Percentiles rank a stretch among this genome's conserved stretches.
Conservation (phyloP, 768 basidiomycete genomes). For the Cytidiella melzeri region DNA sequence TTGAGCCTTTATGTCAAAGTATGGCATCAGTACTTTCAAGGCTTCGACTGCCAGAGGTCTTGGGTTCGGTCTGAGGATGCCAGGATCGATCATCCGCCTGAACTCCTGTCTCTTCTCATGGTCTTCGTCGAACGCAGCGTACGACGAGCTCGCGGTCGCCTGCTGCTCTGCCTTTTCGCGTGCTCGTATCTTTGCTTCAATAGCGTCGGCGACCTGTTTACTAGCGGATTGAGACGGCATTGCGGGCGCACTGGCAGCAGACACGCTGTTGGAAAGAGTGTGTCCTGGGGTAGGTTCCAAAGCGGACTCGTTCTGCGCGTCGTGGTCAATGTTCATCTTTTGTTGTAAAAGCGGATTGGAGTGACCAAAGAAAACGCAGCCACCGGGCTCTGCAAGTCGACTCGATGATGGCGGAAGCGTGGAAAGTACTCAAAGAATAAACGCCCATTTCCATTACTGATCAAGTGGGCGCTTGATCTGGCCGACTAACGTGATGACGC, state of each 20-base stretch:
- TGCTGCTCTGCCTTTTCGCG: constrained; percentile 13
- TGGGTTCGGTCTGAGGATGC: constrained; percentile 67
- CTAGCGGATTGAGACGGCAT: constrained; percentile 18
- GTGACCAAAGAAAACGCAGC: background rate
- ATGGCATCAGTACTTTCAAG: constrained; percentile 46
- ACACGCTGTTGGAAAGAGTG: constrained; percentile 1
- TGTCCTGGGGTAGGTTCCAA: no score
- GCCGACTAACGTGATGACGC: background rate
- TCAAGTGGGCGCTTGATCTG: background rate
- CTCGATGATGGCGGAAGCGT: background rate
- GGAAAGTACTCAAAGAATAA: background rate
- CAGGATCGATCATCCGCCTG: constrained; percentile 72
- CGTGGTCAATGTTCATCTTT: constrained; percentile 2
- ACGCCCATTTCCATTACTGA: background rate
- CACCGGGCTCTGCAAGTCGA: background rate
- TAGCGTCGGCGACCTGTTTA: constrained; percentile 23
- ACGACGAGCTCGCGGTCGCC: constrained; percentile 5
- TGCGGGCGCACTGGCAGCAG: background rate
- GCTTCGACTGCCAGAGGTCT: constrained; percentile 53
- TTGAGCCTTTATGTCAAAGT: background rate
- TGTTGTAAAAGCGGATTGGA: background rate
- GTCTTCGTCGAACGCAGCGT: constrained; percentile 34
- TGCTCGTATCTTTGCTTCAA: constrained; percentile 22
- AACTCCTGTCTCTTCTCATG: constrained; percentile 68
- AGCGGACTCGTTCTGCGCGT: background rate